phyloP scores from a whole-genome alignment of 768 basidiomycete genomes.

The Panaeolus papilionaceus region DNA sequence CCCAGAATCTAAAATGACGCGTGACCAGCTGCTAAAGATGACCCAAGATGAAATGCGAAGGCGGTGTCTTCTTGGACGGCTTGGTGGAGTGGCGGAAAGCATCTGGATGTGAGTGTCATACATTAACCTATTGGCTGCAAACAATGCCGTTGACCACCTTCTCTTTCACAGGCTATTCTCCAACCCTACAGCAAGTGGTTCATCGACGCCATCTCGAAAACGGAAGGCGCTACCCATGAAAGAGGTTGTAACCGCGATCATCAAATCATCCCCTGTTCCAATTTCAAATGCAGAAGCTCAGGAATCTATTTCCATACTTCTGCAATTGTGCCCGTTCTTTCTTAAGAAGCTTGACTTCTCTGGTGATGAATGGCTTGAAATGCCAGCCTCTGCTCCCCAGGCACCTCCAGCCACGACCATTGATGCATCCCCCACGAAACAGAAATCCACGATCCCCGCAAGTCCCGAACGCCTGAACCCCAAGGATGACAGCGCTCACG shows the following conservation, averaged over 20 bases:
- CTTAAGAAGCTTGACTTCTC: conserved; percentile 66
- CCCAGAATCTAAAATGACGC: conserved; percentile 55
- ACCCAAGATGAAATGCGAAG: conserved; percentile 81
- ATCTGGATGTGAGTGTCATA: conserved; percentile 77
- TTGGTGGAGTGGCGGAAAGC: conserved; percentile 84
- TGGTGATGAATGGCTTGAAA: conserved; percentile 64
- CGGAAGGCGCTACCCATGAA: conserved; percentile 70
- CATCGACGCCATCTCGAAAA: conserved; percentile 67
- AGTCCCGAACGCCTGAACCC: conserved; percentile 56
- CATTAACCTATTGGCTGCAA: neutral
- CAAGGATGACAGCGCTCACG: conserved; percentile 65
- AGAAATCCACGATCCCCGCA: conserved; percentile 39
- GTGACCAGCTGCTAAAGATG: conserved; percentile 72
- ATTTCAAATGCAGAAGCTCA: conserved; percentile 79
- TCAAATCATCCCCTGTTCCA: conserved; percentile 85
- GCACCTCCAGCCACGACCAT: conserved; percentile 26
- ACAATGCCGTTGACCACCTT: conserved; percentile 1
- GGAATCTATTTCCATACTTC: conserved; percentile 73
- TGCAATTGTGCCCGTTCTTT: conserved; percentile 82
- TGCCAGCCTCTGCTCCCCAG: conserved; percentile 53
- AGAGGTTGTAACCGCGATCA: conserved; percentile 71
- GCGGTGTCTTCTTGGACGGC: conserved; percentile 76
- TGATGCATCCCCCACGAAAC: conserved; percentile 49
- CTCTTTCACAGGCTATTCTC: conserved; percentile 68
- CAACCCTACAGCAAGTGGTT: conserved; percentile 54